Evolutionary conservation across 139 green algal genomes (phyloP), one percentile per base, ranked within the genome.

Genomic region (Desmodesmus armatus): DNA sequence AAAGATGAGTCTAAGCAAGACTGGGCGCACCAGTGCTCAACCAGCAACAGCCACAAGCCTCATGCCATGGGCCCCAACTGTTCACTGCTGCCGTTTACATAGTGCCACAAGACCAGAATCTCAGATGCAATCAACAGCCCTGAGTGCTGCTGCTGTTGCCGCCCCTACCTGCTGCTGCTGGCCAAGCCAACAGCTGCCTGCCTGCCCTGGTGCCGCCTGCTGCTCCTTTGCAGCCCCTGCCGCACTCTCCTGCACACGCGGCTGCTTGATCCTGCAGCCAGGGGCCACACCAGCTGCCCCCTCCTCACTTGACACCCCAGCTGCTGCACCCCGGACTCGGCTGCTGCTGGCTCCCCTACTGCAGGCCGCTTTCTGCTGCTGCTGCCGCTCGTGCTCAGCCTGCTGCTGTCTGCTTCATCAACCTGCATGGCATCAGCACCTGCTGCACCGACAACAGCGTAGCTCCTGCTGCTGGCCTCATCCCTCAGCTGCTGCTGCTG

Each of bases 111-210:
- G n/a, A n/a, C n/a, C n/a, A n/a, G n/a, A n/a, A n/a, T n/a, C n/a
- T n/a, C n/a, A n/a, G n/a, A n/a, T n/a, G n/a, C n/a, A n/a, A n/a
- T n/a, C n/a, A n/a, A n/a, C n/a, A n/a, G n/a, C n/a, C n/a, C n/a
- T n/a, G n/a, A n/a, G n/a, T n/a, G n/a, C n/a, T n/a, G n/a, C n/a
- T n/a, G n/a, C n/a, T n/a, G n/a, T 31, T 53, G 33, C 27, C 3
- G 35, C 3, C n/a, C 60, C 40, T 25, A 73, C 77, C 78, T 76
- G 37, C 27, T 84, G 78, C 78, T 84, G 63, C 78, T 84, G 62
- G 43, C 27, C 71, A 31, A 27, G 3, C 25, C 41, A 0, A 15
- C 27, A 58, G 43, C 41, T 63, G 71, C 66, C 44, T 4, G 60
- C 53, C 37, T 44, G 55, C 27, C 29, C 37, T 72, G 76, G 55